Base-by-base conservation (phyloP, 257 asterid species). In the Craterostigma plantagineum region DNA sequence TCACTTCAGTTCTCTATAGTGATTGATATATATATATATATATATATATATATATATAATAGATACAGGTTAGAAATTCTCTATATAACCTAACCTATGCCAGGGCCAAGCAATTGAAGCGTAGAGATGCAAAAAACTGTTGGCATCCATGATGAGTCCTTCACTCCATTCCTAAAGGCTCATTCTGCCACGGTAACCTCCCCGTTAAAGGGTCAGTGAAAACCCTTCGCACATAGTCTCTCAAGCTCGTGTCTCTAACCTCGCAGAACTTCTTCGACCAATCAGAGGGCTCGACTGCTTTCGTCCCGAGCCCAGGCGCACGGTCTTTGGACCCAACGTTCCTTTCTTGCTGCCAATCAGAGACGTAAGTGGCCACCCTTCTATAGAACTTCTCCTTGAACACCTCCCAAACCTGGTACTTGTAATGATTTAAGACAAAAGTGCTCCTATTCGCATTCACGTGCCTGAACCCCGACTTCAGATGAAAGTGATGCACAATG, bases 341-440 rank as follows among this genome's bases (percentile, higher is more conserved):
- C 30, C 42, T 49, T 7, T 73, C 48, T 39, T 61, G 62, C 46
- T 70, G 69, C 91, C 91, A 77, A 50, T 77, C 91, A 14, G 91
- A 55, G 23, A 77, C 91, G 42, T 77, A 77, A 3, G 78, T 73
- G 17, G 78, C 77, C 16, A 70, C 84, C 59, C 91, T 70, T 55
- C 72, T 63, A 34, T 67, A 49, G 37, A 73, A 73, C 56, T 73
- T 77, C 52, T 65, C 67, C 63, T 67, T 77, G 51, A 77, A 77
- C 8, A 73, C 91, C 11, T 73, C 71, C 91, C 91, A 77, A 3
- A 77, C 76, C 59, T 77, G 91, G 38, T 67, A 77, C 67, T 73
- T 77, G 57, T 77, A 77, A 34, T 77, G 91, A 59, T 73, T 77
- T 12, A 73, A 61, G 43, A 68, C 91, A 48, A 64, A 3, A 38